These are phyloP conservation scores for Alternaria ventricosa DNA, from an alignment of 2,329 filamentous ascomycete genomes.

Conservation along the genomic window DNA sequence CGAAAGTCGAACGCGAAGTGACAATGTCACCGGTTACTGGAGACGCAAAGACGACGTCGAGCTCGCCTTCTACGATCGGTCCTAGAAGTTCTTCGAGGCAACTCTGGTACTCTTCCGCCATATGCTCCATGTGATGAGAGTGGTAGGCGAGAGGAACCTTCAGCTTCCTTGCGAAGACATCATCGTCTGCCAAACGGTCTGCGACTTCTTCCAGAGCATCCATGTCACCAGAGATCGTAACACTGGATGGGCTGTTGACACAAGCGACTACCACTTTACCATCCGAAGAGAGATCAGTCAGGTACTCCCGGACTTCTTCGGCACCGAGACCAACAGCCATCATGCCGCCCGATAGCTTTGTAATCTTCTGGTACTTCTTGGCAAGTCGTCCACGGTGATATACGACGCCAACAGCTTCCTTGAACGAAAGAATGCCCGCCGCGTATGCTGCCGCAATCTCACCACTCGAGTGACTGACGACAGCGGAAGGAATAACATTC, in stretches of 20 bases:
- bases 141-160: conserved; percentile 55
- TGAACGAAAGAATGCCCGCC: conserved; percentile 21
- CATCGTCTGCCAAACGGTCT: conserved; percentile 43
- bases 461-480: conserved; percentile 33
- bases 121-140: conserved; percentile 25
- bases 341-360: conserved; percentile 16
- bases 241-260: conserved; percentile 37
- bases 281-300: not conserved
- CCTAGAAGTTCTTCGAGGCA: conserved; percentile 13
- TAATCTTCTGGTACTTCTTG: not conserved
- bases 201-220: conserved; percentile 43
- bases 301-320: conserved; percentile 2
- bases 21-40: not conserved
- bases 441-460: conserved; percentile 38
- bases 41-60: not conserved
- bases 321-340: conserved; percentile 24
- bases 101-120: conserved; percentile 8
- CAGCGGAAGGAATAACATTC: conserved; percentile 7
- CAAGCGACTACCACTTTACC: not conserved
- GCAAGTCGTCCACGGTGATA: conserved; percentile 30
- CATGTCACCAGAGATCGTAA: conserved; percentile 54
- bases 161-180: conserved; percentile 50
- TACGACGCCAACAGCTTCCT: conserved; percentile 17
- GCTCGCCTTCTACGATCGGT: not conserved
- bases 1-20: not conserved